A percentile compares a stretch with the other conserved stretches of the same genome.
Conservation (phyloP, 371 early-diverging fungal genomes). For the Mucor piriformis region DNA sequence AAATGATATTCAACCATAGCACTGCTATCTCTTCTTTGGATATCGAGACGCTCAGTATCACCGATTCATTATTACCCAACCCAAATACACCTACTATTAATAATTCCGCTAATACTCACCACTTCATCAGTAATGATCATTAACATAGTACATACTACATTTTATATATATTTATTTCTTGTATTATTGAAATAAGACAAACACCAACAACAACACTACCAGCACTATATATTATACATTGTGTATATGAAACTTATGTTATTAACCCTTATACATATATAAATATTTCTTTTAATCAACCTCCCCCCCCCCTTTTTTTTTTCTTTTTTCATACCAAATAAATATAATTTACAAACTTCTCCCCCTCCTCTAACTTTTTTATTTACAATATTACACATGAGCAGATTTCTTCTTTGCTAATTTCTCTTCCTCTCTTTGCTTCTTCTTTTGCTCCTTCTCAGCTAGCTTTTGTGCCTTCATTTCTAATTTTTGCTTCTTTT, state of each 20-base stretch:
- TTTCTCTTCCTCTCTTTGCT: slow-evolving; percentile 46
- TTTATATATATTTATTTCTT: slow-evolving; percentile 2
- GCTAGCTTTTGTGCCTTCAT: slow-evolving; percentile 50
- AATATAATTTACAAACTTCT: background rate
- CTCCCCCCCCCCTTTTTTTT: background rate
- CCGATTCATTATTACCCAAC: background rate
- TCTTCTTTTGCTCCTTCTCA: slow-evolving; percentile 57
- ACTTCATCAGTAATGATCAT: background rate
- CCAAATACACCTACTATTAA: background rate
- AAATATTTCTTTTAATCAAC: background rate
- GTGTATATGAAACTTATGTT: background rate
- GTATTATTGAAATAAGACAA: slow-evolving; percentile 5
- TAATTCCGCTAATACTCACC: background rate
- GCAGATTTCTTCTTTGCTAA: background rate
- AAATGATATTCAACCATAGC: slow-evolving; percentile 17
- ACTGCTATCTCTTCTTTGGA: slow-evolving; percentile 4
- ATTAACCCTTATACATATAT: background rate
- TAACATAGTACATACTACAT: slow-evolving; percentile 6
- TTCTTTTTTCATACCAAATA: slow-evolving; percentile 4
- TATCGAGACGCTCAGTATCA: slow-evolving; percentile 15
- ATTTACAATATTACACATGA: background rate
- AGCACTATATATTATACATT: background rate
- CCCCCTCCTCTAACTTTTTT: background rate
- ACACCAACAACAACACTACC: background rate
- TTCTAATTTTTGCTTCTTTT: slow-evolving; percentile 53